Evolutionary conservation across 2,329 filamentous ascomycete genomes (phyloP).

Genomic region (Alternaria angustiovoidea): DNA sequence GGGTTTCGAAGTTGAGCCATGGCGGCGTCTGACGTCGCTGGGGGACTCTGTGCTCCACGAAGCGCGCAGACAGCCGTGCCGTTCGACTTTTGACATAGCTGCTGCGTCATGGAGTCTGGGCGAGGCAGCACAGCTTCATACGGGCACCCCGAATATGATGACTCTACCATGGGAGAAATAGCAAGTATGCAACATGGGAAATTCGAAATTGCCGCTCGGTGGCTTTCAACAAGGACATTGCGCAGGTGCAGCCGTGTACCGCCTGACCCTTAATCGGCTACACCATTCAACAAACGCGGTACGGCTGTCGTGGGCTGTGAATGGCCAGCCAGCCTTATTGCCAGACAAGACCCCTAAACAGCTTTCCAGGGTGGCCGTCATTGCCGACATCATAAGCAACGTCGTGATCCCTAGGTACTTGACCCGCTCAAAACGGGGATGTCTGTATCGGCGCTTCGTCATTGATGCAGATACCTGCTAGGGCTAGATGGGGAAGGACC

Average conservation of each 20-base stretch:
- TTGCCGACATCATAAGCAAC: conserved; percentile 26
- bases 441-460: conserved; percentile 14
- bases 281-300: conserved; percentile 11
- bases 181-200: not conserved
- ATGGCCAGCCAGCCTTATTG: conserved; percentile 17
- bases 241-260: not conserved
- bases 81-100: not conserved
- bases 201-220: conserved; percentile 1
- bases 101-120: conserved; percentile 7
- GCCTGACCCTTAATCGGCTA: conserved; percentile 7
- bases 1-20: conserved; percentile 7
- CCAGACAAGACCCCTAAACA: conserved; percentile 24
- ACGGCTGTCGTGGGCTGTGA: not conserved
- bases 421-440: conserved; percentile 16
- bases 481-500: conserved; percentile 34
- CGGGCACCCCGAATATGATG: not conserved
- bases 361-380: conserved; percentile 21
- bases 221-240: conserved; percentile 4
- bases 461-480: conserved; percentile 17
- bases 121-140: not conserved
- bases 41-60: not conserved
- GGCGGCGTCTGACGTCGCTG: conserved; percentile 13
- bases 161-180: not conserved
- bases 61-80: not conserved
- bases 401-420: conserved; percentile 10